phyloP scores from a whole-genome alignment of 208 protist species.

The Wallacemonas rigidus region DNA sequence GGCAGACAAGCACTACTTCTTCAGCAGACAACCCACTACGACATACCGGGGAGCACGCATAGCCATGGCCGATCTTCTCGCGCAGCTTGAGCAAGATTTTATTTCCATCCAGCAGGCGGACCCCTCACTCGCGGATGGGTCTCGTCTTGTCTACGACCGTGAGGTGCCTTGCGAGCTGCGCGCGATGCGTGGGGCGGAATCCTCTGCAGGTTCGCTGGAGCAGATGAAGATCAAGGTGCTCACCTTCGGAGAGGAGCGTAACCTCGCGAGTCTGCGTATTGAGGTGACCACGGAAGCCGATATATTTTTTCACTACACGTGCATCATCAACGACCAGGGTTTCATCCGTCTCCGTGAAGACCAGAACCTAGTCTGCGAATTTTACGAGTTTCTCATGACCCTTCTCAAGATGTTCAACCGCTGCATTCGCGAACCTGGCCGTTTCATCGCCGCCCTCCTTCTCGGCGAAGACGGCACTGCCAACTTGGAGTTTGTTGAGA shows the following conservation, averaged over 20 bases:
- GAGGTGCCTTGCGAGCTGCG: constrained; percentile 92
- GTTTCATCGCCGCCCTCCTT: constrained; percentile 88
- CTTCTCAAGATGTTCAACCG: constrained; percentile 93
- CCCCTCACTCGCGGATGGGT: constrained; percentile 89
- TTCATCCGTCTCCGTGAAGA: constrained; percentile 85
- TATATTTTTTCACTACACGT: constrained; percentile 95
- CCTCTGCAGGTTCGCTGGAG: constrained; percentile 85
- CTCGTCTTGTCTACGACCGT: constrained; percentile 88
- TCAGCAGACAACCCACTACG: no score
- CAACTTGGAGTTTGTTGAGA: constrained; percentile 94
- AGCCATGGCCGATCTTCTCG: constrained; percentile 74
- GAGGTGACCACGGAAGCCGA: constrained; percentile 92
- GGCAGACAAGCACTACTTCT: no score
- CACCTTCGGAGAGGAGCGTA: constrained; percentile 84
- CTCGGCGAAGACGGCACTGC: constrained; percentile 81
- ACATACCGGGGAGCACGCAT: background rate
- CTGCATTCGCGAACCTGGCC: constrained; percentile 88
- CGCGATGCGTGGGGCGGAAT: constrained; percentile 61
- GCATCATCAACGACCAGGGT: constrained; percentile 85
- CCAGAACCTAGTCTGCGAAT: constrained; percentile 94
- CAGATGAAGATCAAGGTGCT: constrained; percentile 92
- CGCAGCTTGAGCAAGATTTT: constrained; percentile 91
- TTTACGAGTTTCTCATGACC: constrained; percentile 91
- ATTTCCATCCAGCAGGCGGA: constrained; percentile 91
- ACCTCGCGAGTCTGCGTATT: constrained; percentile 65